These are phyloP conservation scores for Fusarium verticillioides DNA, from an alignment of 2,329 filamentous ascomycete genomes.

Conservation along the genomic window DNA sequence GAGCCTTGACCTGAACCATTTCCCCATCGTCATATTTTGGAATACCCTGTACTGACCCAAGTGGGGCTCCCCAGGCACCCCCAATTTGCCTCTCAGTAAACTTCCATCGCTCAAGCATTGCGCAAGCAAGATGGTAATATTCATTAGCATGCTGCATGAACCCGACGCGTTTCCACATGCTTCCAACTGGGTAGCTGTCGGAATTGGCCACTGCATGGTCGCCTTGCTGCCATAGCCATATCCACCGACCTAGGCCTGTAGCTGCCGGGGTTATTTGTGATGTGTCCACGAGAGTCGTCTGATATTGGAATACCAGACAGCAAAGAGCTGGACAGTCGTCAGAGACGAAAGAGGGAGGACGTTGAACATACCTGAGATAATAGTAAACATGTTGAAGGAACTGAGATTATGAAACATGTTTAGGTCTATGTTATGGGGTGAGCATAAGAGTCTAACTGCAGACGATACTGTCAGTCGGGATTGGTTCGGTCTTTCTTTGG, in stretches of 20 bases:
- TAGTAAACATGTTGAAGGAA: not conserved
- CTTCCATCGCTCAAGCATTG: not conserved
- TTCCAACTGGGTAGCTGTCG: not conserved
- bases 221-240: not conserved
- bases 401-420: not conserved
- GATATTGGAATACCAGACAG: not conserved
- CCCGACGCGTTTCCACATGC: not conserved
- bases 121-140: too few species aligned
- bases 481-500: not conserved
- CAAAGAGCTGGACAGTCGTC: not conserved
- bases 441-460: not conserved
- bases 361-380: not conserved
- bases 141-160: too few species aligned
- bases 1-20: not conserved
- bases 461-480: not conserved
- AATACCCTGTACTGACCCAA: not conserved
- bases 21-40: not conserved
- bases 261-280: not conserved
- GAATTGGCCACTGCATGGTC: accelerated
- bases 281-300: not conserved
- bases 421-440: not conserved
- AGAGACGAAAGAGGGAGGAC: not conserved
- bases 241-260: not conserved
- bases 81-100: not conserved
- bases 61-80: not conserved